Evolutionary conservation across 495 filamentous ascomycete species (phyloP), one percentile per base, ranked within the genome.

Genomic region (Penicillium lagena): DNA sequence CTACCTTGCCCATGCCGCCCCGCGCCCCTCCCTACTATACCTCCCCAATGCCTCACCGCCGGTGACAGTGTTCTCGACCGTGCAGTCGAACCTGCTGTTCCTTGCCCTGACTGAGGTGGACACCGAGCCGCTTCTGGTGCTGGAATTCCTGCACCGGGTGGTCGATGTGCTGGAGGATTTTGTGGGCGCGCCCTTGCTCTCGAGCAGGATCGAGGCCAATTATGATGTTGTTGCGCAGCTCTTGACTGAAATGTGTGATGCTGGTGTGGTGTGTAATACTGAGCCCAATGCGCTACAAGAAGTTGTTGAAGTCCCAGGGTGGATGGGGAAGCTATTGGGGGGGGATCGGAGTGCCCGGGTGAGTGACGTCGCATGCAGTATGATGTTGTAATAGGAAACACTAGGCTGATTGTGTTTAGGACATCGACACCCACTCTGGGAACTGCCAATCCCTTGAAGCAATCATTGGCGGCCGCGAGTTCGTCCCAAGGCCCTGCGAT

Each of bases 211-310:
- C 54, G 89, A 95, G 62, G 72, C 71, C 29, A 87, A 80, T 62
- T 99, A 97, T 59, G 89, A 97, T 80, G 84, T 97, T 35, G 87
- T 95, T 15, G 90, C 90, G 12, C 94, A 97, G 65, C 68, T 99
- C 7, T 74, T 97, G 27, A 85, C 83, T 53, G 93, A 99, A 68
- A 96, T 97, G 83, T 95, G 90, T 62, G 93, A 99, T 78, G 90
- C 81, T 10, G 94, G 93, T 4, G 75, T 82, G n/a, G 76, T 96
- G 10, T 85, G 78, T 58, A 95, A 88, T 36, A 96, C 91, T 9
- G 93, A 99, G 60, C 86, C 86, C 4, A 97, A 97, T 69, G 88
- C 90, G 7, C 63, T 99, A 52, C 79, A 90, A 51, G 93, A 99
- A 64, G 73, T 90, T 40, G 88, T 99, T 1, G 88, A 96, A 56